phyloP scores from a whole-genome alignment of 2,329 filamentous ascomycete species.

The Colletotrichum navitas region DNA sequence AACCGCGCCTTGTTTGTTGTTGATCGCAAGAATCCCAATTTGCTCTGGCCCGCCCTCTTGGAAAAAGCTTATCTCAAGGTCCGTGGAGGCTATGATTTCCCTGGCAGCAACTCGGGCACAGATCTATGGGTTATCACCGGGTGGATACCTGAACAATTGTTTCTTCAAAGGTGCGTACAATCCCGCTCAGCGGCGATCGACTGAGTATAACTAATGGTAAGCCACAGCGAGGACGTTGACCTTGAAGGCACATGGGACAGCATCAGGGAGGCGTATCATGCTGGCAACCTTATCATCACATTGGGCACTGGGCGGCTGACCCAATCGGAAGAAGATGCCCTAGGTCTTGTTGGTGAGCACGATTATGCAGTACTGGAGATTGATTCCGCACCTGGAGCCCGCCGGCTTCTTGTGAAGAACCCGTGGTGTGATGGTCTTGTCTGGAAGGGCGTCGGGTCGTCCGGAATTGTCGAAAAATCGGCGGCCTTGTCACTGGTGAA shows the following conservation, averaged over 20 bases:
- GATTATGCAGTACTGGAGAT: conserved; percentile 93
- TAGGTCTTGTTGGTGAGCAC: conserved; percentile 90
- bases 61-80: conserved; percentile 98
- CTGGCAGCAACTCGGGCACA: conserved; percentile 95
- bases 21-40: conserved; percentile 82
- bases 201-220: conserved; percentile 12
- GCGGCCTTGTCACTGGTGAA: conserved; percentile 12
- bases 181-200: neutral
- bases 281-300: conserved; percentile 87
- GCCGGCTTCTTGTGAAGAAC: conserved; percentile 89
- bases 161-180: conserved; percentile 76
- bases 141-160: conserved; percentile 97
- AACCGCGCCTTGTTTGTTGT: conserved; percentile 86
- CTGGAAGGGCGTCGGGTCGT: conserved; percentile 69
- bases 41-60: conserved; percentile 91
- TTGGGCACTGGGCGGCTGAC: conserved; percentile 90
- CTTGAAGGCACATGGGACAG: conserved; percentile 82
- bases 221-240: conserved; percentile 80
- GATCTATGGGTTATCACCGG: conserved; percentile 93
- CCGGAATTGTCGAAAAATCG: conserved; percentile 27
- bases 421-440: conserved; percentile 89
- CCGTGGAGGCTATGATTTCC: conserved; percentile 95
- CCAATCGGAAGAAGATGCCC: conserved; percentile 78
- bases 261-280: conserved; percentile 79
- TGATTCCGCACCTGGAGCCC: conserved; percentile 69